Evolutionary conservation across 2,329 filamentous ascomycete species (phyloP), one percentile per base, ranked within the genome.

Genomic region (Domatiomyces globalis): DNA sequence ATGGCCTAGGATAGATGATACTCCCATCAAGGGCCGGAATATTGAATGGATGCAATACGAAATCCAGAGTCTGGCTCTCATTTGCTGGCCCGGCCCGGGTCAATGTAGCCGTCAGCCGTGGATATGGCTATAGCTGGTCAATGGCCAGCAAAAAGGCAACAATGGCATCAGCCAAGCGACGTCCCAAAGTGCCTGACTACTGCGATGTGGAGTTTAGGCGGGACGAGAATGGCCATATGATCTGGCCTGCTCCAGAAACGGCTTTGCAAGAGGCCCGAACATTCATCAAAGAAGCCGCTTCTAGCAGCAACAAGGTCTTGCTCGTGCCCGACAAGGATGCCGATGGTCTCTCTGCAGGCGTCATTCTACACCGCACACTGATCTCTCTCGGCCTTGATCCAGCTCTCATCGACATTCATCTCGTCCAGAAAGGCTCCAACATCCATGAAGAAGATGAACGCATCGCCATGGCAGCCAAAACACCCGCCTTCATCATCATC

Each of bases 261-360:
- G 75, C 81, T 50, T 77, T 84, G 36, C 66, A 75, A 8, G 64
- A 65, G 6, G 81, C 80, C 2, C 69, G 77, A 48, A 59, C 64
- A 1, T 78, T 83, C 48, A 78, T 84, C 48, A 66, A 62, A 45
- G 72, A 80, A 63, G 81, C 79, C 63, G 78, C 73, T 17, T 59
- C 67, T 15, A 66, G 75, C 9, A 65, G 71, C 8, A 71, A 77
- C 51, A 69, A 66, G 36, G 77, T 75, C 1, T 64, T 84, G 17
- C 78, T 85, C 12, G 71, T 84, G 0, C 82, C 82, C 0, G 81
- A 85, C 61, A 84, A 84, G 60, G 81, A 84, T 58, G 80, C 80
- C 2, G 81, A 85, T 63, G 82, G 81, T 0, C 67, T 85, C 2
- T 76, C 76, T 1, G 78, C 81, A 1, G 82, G 81, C 0, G 75